A percentile compares a stretch with the other conserved stretches of the same genome.
These are phyloP conservation scores for Lichenothelia convexa DNA, from an alignment of 495 filamentous ascomycete species.

Conservation along the genomic window DNA sequence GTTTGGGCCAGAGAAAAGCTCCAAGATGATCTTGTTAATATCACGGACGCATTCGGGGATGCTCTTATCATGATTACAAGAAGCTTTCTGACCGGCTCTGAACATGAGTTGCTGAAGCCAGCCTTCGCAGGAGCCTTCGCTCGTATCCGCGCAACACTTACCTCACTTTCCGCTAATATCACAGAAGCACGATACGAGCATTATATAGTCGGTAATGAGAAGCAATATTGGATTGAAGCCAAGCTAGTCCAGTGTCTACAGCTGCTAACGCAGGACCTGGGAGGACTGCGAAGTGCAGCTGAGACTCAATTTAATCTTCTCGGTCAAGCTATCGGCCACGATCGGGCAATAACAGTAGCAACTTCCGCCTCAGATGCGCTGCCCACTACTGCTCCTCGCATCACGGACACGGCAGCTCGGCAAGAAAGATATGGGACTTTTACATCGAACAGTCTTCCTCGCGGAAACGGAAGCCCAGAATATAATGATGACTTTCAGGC, in stretches of 20 bases:
- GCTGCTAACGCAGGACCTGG: conserved; percentile 72
- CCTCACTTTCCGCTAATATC: conserved; percentile 58
- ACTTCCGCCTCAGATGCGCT: too few relatives aligned
- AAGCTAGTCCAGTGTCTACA: conserved; percentile 72
- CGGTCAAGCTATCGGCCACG: conserved; percentile 29
- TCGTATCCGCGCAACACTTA: conserved; percentile 50
- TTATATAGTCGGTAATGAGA: conserved; percentile 65
- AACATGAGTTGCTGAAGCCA: conserved; percentile 48
- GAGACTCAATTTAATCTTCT: conserved; percentile 74
- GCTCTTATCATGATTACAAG: conserved; percentile 70
- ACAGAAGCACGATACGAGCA: conserved; percentile 84
- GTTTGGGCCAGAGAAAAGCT: conserved; percentile 61
- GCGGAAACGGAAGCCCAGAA: too few relatives aligned
- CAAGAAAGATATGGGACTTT: too few relatives aligned
- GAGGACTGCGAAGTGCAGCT: conserved; percentile 78
- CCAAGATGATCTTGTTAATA: conserved; percentile 53
- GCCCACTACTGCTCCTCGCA: too few relatives aligned
- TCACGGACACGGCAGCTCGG: too few relatives aligned
- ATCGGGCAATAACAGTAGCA: not conserved
- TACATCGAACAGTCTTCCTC: too few relatives aligned
- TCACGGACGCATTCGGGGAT: conserved; percentile 57
- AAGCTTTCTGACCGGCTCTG: conserved; percentile 70
- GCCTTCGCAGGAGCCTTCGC: conserved; percentile 48
- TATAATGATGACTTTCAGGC: not conserved
- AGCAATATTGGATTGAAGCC: conserved; percentile 60